Percentiles rank a stretch among this genome's conserved stretches.
These are phyloP conservation scores for Artemisia annua DNA, from an alignment of 129 eudicot genomes.

Conservation along the genomic window DNA sequence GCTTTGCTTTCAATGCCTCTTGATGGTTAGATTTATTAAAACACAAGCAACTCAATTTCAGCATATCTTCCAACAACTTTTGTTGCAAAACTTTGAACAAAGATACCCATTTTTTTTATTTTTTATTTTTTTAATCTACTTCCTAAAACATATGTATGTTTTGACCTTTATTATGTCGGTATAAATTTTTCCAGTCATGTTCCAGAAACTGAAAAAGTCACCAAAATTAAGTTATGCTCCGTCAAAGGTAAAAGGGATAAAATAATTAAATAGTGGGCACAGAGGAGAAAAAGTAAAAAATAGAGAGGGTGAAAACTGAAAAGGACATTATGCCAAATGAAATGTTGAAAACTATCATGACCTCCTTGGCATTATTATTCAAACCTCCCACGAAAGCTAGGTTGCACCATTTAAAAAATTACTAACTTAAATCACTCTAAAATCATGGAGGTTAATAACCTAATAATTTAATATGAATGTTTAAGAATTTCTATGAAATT, in stretches of 20 bases:
- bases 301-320: conserved; percentile 32
- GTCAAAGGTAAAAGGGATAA: conserved; percentile 20
- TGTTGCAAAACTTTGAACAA: neutral
- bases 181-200: neutral
- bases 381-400: conserved; percentile 37
- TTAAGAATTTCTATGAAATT: no score
- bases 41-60: conserved; percentile 1
- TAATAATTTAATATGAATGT: neutral
- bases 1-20: neutral
- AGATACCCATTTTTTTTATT: neutral
- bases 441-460: neutral
- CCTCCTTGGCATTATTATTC: conserved; percentile 24
- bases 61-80: neutral
- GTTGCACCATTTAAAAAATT: conserved; percentile 26
- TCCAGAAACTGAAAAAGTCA: neutral
- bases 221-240: conserved; percentile 7
- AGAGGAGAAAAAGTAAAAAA: conserved; percentile 18
- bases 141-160: neutral
- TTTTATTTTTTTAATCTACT: neutral
- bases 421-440: neutral
- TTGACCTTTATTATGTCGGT: neutral
- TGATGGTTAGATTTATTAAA: neutral
- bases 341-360: conserved; percentile 32
- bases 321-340: conserved; percentile 34
- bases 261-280: conserved; percentile 23